Evolutionary conservation across 2,329 filamentous ascomycete genomes (phyloP).

Genomic region (Hypoxylon sp.): DNA sequence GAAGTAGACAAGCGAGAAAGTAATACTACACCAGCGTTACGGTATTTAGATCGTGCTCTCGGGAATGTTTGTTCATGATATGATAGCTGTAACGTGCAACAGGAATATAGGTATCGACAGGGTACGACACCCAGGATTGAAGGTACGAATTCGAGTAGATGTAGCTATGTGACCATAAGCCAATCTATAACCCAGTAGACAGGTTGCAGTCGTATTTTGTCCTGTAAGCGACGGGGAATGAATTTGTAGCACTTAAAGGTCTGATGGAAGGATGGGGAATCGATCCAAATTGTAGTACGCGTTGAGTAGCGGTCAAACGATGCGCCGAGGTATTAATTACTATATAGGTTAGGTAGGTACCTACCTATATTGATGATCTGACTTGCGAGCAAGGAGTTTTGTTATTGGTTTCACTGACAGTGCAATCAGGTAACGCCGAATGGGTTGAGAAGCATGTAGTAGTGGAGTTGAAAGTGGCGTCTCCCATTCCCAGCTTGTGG

Average conservation of each 20-base stretch:
- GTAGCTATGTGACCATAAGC: constrained; percentile 7
- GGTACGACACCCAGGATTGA: constrained; percentile 11
- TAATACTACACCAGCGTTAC: constrained; percentile 17
- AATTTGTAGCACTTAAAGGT: constrained; percentile 34
- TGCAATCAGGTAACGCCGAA: constrained; percentile 16
- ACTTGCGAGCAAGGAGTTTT: constrained; percentile 19
- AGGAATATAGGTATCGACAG: constrained; percentile 16
- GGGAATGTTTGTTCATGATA: constrained; percentile 15
- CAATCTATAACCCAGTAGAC: constrained; percentile 4
- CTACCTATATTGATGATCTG: constrained; percentile 9
- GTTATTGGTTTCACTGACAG: constrained; percentile 26
- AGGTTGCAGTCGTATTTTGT: constrained; percentile 32
- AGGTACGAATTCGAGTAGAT: constrained; percentile 14
- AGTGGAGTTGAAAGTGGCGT: constrained; percentile 28
- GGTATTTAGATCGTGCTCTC: constrained; percentile 8
- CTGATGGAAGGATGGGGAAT: constrained; percentile 24
- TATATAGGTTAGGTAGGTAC: too few relatives aligned
- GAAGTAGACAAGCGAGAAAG: constrained; percentile 18
- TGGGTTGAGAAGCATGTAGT: constrained; percentile 11
- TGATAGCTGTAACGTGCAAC: constrained; percentile 32
- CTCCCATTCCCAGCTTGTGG: constrained; percentile 22
- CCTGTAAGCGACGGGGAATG: constrained; percentile 31
- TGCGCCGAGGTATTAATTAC: constrained; percentile 36
- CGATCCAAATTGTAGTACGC: constrained; percentile 18
- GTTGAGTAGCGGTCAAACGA: constrained; percentile 42